phyloP scores from a whole-genome alignment of 2,329 filamentous ascomycete genomes.

The Graphiopsis chlorocephala region DNA sequence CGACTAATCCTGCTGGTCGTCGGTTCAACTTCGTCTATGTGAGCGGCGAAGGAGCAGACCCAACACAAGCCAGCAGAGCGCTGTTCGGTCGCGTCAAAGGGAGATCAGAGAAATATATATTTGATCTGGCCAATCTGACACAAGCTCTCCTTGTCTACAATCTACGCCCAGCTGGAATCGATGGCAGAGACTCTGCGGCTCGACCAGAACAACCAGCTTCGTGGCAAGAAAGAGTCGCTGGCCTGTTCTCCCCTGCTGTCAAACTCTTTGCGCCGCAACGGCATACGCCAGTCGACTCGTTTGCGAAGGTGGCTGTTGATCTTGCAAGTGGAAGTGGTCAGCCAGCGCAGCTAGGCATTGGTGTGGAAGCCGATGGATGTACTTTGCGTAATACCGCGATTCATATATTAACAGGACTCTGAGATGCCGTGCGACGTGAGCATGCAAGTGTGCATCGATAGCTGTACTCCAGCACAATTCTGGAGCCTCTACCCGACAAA shows the following conservation, averaged over 20 bases:
- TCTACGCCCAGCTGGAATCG: slow-evolving; percentile 60
- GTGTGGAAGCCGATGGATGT: slow-evolving; percentile 40
- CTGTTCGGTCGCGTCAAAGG: slow-evolving; percentile 66
- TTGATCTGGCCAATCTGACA: slow-evolving; percentile 46
- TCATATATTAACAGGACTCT: slow-evolving; percentile 35
- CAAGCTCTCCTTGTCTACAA: slow-evolving; percentile 52
- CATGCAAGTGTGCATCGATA: too few relatives aligned
- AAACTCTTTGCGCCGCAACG: background rate
- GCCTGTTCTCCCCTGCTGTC: background rate
- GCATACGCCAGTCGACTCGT: slow-evolving; percentile 44
- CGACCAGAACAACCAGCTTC: slow-evolving; percentile 16
- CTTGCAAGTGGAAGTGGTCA: slow-evolving; percentile 49
- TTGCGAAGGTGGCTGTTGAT: slow-evolving; percentile 49
- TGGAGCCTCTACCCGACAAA: too few relatives aligned
- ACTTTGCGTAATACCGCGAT: slow-evolving; percentile 41
- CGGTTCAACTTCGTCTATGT: slow-evolving; percentile 68
- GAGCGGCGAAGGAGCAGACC: slow-evolving; percentile 62
- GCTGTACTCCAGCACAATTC: too few relatives aligned
- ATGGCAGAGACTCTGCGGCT: slow-evolving; percentile 37
- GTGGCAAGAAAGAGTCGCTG: slow-evolving; percentile 30
- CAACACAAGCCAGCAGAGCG: slow-evolving; percentile 56
- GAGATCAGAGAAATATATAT: slow-evolving; percentile 59
- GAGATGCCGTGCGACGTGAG: too few relatives aligned
- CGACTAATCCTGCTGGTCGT: slow-evolving; percentile 38
- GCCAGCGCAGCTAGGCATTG: slow-evolving; percentile 35